Percentiles rank a stretch among this genome's conserved stretches.
Conservation (phyloP, 768 basidiomycete genomes). For the Boletus tomentosulus region DNA sequence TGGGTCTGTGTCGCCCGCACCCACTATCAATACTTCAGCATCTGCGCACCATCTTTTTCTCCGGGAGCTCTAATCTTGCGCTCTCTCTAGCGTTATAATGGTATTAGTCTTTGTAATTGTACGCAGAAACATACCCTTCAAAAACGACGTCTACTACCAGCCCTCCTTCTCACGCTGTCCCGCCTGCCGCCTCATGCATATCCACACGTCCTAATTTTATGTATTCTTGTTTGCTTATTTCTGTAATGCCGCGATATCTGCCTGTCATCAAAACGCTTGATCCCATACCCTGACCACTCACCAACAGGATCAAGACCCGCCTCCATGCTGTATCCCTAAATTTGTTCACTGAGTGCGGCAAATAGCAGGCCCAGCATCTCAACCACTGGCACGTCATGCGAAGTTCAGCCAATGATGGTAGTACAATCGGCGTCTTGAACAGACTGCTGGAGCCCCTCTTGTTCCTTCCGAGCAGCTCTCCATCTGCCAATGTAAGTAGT, state of each 20-base stretch:
- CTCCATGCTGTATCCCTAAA: not conserved
- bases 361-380: not conserved
- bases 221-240: constrained; percentile 10
- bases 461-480: not conserved
- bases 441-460: not conserved
- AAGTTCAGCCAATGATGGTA: not conserved
- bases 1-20: not conserved
- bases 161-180: constrained; percentile 4
- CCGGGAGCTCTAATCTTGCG: constrained; percentile 4
- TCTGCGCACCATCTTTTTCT: not conserved
- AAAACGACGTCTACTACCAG: not conserved
- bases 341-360: not conserved
- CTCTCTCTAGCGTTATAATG: constrained; percentile 15
- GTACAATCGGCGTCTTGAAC: constrained; percentile 1
- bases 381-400: not conserved
- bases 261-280: not conserved
- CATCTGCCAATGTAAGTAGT: not conserved
- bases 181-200: not conserved
- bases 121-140: constrained; percentile 15
- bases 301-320: constrained; percentile 5
- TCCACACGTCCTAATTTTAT: constrained; percentile 6
- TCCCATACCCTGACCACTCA: constrained; percentile 1
- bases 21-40: constrained; percentile 2
- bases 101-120: constrained; percentile 24
- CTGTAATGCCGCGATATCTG: constrained; percentile 1